A percentile compares a stretch with the other conserved stretches of the same genome.
These are phyloP conservation scores for Pseudopyricularia cyperi DNA, from an alignment of 2,329 filamentous ascomycete genomes.

Conservation along the genomic window DNA sequence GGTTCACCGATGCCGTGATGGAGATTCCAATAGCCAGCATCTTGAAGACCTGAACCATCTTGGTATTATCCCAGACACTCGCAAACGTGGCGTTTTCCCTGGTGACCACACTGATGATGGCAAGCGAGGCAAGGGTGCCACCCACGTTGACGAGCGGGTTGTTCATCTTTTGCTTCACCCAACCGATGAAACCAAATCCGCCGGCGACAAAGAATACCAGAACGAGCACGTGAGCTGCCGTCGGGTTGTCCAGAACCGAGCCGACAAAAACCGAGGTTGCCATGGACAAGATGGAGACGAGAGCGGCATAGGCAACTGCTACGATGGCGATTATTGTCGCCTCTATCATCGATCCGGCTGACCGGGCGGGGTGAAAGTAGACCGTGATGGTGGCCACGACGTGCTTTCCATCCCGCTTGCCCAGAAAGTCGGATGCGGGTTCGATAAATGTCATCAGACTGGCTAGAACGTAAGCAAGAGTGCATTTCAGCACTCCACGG, in stretches of 20 bases:
- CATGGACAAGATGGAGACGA: constrained; percentile 77
- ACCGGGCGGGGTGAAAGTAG: constrained; percentile 85
- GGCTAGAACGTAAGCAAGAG: constrained; percentile 75
- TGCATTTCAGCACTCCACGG: constrained; percentile 78
- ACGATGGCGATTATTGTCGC: constrained; percentile 63
- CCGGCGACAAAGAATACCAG: constrained; percentile 75
- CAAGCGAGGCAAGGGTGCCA: constrained; percentile 74
- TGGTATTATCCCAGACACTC: constrained; percentile 67
- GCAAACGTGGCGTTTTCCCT: constrained; percentile 82
- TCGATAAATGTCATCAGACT: constrained; percentile 77
- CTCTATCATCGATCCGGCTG: constrained; percentile 80
- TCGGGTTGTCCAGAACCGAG: constrained; percentile 48
- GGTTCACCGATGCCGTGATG: constrained; percentile 59
- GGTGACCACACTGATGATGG: constrained; percentile 79
- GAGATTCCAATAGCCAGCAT: constrained; percentile 71
- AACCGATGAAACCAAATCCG: constrained; percentile 75
- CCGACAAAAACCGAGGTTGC: constrained; percentile 72
- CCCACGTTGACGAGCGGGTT: constrained; percentile 73
- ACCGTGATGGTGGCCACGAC: constrained; percentile 88
- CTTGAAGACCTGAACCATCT: constrained; percentile 70
- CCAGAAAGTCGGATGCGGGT: constrained; percentile 58
- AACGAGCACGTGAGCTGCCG: constrained; percentile 66
- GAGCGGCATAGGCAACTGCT: constrained; percentile 65
- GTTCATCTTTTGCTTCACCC: constrained; percentile 70
- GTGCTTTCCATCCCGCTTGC: constrained; percentile 82